phyloP scores from a whole-genome alignment of 441 rosid species.

The Euphorbia corollata region DNA sequence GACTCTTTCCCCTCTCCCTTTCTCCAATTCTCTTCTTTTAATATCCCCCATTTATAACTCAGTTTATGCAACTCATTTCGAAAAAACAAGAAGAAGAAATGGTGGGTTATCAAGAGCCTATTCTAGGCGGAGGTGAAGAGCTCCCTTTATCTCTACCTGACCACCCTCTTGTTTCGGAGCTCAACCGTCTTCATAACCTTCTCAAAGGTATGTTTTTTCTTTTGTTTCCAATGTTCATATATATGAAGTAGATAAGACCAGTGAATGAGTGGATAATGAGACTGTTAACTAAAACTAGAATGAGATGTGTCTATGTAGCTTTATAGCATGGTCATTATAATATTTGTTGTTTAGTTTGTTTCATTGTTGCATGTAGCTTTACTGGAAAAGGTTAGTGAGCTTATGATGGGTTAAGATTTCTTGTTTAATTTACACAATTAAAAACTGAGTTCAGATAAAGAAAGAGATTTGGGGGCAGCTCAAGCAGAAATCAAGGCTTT shows the following conservation, averaged over 20 bases:
- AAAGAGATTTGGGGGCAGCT: conserved; percentile 44
- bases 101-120: conserved; percentile 33
- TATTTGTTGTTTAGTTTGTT: too few species aligned
- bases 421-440: too few species aligned
- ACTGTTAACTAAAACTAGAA: too few species aligned
- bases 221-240: background rate
- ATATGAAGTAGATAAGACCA: too few species aligned
- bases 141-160: conserved; percentile 36
- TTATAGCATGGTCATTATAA: too few species aligned
- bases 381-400: too few species aligned
- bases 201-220: conserved; percentile 43
- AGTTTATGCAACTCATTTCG: too few species aligned
- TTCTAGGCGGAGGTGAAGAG: conserved; percentile 31
- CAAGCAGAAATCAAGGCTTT: conserved; percentile 58
- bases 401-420: too few species aligned
- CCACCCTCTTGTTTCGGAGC: conserved; percentile 63
- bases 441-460: conserved; percentile 44
- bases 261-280: too few species aligned
- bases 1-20: conserved; percentile 24
- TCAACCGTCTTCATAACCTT: conserved; percentile 59
- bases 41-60: background rate
- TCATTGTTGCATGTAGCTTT: too few species aligned
- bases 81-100: background rate
- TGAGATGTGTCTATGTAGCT: too few species aligned
- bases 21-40: conserved; percentile 8